Base-by-base conservation (phyloP, 371 early-diverging fungal species). In the Syncephalis plumigaleata region DNA sequence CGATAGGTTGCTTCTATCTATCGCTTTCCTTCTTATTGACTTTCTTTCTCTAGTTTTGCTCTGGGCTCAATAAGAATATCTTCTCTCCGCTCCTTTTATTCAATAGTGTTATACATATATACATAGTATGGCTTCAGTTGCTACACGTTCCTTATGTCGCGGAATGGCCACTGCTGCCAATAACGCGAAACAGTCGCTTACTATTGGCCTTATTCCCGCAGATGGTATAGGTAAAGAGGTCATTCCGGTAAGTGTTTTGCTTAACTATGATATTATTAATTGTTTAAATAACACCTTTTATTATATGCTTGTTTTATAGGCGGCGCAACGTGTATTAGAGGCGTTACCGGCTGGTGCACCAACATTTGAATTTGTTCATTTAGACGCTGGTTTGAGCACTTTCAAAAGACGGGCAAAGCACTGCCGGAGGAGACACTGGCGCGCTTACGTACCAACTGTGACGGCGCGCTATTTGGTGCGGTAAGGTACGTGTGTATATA, bases 191-290 rank as follows among this genome's bases (percentile, higher is more conserved):
- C 71, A 71, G 52, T 58, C 70, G 22, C 64, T 82, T 47, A 89
- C 77, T 46, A 87, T 92, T 54, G 93, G 88, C 16, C 66, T 94
- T 51, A 85, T 92, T 56, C 91, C 91, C 22, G 93, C 86, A 39
- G 95, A 94, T 60, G 93, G 95, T 47, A 94, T 94, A 49, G 93
- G 93, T 50, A 67, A 73, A 51, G 92, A 92, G 71, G 94, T 87
- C 45, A 81, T 84, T 47, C 87, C 87, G 11, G 80, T 74, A 59
- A 49, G 57, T 22, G 21, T 46, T 40, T 7, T 22, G 11, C 1
- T 13, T 42, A 36, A 26, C 4, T 17, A 40, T 49, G 1, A 38
- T 22, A 20, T 31, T 26, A 26, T n/a, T 26, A 1, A 11, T 11
- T 24, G 9, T 45, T 31, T 1, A 16, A 36, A 22, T 36, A 8